Evolutionary conservation across 441 rosid species (phyloP), one percentile per base, ranked within the genome.

Genomic region (Sinapis alba): DNA sequence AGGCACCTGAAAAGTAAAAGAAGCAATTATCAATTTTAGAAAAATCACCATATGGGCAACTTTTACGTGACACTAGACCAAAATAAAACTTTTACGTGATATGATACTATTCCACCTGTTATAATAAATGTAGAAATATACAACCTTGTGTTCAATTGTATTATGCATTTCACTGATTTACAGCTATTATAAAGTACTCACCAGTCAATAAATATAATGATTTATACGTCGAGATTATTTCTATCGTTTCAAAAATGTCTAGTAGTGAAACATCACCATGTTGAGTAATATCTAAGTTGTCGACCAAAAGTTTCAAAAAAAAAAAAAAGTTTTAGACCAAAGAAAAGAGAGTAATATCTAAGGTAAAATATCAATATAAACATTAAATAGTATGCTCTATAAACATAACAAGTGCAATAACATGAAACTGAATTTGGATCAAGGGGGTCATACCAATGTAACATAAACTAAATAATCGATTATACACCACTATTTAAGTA

Each of bases 1-100:
- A 74, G 38, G 66, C 65, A 58, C 78, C 72, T 74, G 72, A 75
- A 68, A 75, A 74, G 62, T 75, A 47, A 74, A 51, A 19, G n/a
- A 19, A 68, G 54, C 27, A 58, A 58, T 26, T 26, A n/a, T 19
- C 5, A 1, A 20, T 19, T 53, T 10, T 19, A 53, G 26, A 53
- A 19, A 53, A 53, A 53, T 53, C 12, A 20, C 6, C 6, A 53
- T 53, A 53, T 10, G 58, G 12, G 53, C 53, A 47, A 74, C 54
- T 67, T 74, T 74, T 73, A 65, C 71, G 65, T 73, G 77, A 73
- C 71, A 64, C 9, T 64, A 19, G 21, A 38, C 56, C 20, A 30
- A 32, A 54, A 16, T 50, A 16, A 36, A 36, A 16, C 56, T 20
- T 56, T 65, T 66, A 67, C 30, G 78, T 75, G 78, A 47, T 30